Evolutionary conservation across 164 flowering plant species (phyloP).

Genomic region (Liquidambar formosana): DNA sequence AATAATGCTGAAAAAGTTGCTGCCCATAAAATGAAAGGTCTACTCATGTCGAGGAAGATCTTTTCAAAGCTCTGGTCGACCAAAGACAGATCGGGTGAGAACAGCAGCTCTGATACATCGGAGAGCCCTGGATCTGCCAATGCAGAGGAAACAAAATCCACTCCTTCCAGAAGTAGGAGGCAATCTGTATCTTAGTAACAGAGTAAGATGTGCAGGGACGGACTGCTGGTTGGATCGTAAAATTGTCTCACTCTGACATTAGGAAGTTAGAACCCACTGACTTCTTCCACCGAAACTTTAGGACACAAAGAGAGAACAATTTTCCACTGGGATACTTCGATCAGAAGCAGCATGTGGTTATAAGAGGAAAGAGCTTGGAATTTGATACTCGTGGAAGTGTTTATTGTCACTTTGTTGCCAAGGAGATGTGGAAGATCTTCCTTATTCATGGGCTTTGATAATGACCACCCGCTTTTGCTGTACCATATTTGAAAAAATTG

Average conservation of each 20-base stretch:
- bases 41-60: slow-evolving; percentile 52
- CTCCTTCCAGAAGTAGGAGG: slow-evolving; percentile 60
- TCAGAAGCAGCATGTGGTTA: background rate
- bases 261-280: slow-evolving; percentile 20
- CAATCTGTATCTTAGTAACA: slow-evolving; percentile 36
- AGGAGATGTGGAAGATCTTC: background rate
- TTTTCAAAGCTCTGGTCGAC: slow-evolving; percentile 59
- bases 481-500: slow-evolving; percentile 18
- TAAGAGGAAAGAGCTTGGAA: background rate
- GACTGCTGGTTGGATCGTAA: slow-evolving; percentile 13
- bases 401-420: background rate
- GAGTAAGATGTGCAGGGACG: background rate
- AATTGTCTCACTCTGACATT: slow-evolving; percentile 15
- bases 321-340: background rate
- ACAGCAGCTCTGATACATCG: slow-evolving; percentile 71
- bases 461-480: slow-evolving; percentile 37
- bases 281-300: slow-evolving; percentile 8
- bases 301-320: background rate
- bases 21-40: slow-evolving; percentile 45
- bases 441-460: slow-evolving; percentile 2
- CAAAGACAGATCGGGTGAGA: slow-evolving; percentile 52
- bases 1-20: slow-evolving; percentile 37
- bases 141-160: slow-evolving; percentile 54
- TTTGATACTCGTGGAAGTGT: slow-evolving; percentile 3
- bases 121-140: slow-evolving; percentile 59